These are phyloP conservation scores for Trametes polyzona DNA, from an alignment of 1,284 basidiomycete species.

Conservation along the genomic window DNA sequence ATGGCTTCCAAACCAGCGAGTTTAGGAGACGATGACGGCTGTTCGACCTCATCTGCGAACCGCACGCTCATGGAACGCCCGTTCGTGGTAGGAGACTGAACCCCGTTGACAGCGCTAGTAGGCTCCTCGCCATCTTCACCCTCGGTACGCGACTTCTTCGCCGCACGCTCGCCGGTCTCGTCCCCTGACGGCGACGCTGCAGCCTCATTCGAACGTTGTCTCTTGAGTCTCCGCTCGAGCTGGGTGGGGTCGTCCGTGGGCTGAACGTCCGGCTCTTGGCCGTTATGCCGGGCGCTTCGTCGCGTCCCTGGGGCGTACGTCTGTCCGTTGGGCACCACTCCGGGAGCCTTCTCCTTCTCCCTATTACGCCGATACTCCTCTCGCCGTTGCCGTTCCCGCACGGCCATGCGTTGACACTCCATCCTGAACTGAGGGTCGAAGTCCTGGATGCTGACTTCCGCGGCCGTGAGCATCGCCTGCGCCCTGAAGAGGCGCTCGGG, in stretches of 20 bases:
- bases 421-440: slow-evolving; percentile 84
- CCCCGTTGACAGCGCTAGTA: slow-evolving; percentile 42
- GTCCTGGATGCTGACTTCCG: slow-evolving; percentile 86
- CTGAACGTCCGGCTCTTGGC: slow-evolving; percentile 66
- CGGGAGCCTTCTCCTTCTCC: slow-evolving; percentile 51
- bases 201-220: slow-evolving; percentile 66
- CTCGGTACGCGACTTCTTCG: slow-evolving; percentile 61
- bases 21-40: slow-evolving; percentile 27
- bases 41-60: slow-evolving; percentile 25
- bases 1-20: slow-evolving; percentile 34
- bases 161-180: slow-evolving; percentile 48
- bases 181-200: slow-evolving; percentile 60
- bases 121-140: slow-evolving; percentile 47
- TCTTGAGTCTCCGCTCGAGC: slow-evolving; percentile 73
- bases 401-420: slow-evolving; percentile 91
- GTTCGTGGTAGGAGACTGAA: slow-evolving; percentile 8
- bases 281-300: slow-evolving; percentile 73
- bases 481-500: slow-evolving; percentile 80
- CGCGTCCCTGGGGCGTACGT: slow-evolving; percentile 51
- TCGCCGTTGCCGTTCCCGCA: slow-evolving; percentile 73
- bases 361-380: slow-evolving; percentile 59
- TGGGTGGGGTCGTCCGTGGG: slow-evolving; percentile 69
- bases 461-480: slow-evolving; percentile 88
- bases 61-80: slow-evolving; percentile 25
- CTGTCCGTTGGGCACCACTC: slow-evolving; percentile 35